Conservation (phyloP, 495 filamentous ascomycete species). For the Talaromyces thailandensis region DNA sequence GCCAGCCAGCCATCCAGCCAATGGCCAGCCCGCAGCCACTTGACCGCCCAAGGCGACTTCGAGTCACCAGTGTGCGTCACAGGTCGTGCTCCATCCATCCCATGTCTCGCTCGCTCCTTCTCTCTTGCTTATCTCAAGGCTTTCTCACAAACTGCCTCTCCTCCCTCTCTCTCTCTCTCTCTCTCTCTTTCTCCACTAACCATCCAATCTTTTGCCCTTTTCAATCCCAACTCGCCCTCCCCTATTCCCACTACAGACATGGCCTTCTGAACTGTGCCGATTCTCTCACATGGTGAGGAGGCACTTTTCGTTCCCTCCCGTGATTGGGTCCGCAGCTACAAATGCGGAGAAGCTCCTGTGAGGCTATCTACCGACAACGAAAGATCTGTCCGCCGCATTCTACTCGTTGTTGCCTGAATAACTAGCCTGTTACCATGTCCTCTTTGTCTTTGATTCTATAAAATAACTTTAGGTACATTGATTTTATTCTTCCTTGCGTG, state of each 20-base stretch:
- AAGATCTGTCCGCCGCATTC: not conserved
- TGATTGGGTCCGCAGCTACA: slow-evolving; percentile 17
- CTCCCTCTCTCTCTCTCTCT: not conserved
- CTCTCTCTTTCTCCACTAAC: not conserved
- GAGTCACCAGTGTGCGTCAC: slow-evolving; percentile 8
- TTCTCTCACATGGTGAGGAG: slow-evolving; percentile 20
- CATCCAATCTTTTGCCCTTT: not conserved
- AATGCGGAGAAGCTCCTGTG: slow-evolving; percentile 37
- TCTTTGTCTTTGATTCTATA: not conserved
- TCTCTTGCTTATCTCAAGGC: not conserved
- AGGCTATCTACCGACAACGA: slow-evolving; percentile 1
- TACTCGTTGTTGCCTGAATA: slow-evolving; percentile 7
- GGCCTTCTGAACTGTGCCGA: slow-evolving; percentile 9
- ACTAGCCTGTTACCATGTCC: slow-evolving; percentile 3
- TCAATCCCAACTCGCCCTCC: not conserved
- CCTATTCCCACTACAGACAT: not conserved
- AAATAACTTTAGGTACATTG: not conserved
- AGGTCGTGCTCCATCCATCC: not conserved
- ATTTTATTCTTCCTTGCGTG: not conserved
- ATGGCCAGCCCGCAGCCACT: not conserved
- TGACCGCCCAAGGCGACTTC: not conserved
- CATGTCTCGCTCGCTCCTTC: not conserved
- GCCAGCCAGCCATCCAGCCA: not conserved
- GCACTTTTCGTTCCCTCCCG: slow-evolving; percentile 17
- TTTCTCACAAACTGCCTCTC: not conserved